Percentiles rank a stretch among this genome's conserved stretches.
Conservation (phyloP, 2,329 filamentous ascomycete species). For the Purpureocillium lavendulum region DNA sequence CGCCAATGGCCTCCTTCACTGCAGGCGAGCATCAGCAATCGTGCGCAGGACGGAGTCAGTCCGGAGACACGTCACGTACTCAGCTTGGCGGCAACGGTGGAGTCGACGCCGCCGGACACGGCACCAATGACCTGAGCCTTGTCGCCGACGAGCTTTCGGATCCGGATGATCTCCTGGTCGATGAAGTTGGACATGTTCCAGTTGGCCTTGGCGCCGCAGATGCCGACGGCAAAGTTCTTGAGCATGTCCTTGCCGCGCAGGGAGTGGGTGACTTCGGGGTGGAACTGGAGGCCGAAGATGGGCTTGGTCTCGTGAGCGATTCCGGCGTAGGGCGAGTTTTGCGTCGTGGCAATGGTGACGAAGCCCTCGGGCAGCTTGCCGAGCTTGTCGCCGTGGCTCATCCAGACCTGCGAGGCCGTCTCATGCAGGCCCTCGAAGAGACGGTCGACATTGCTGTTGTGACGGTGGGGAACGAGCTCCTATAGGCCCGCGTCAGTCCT, state of each 20-base stretch:
- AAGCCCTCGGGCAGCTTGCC: constrained; percentile 65
- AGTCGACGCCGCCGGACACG: constrained; percentile 72
- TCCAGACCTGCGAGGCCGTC: constrained; percentile 49
- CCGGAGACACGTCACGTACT: neutral
- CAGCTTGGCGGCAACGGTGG: constrained; percentile 76
- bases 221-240: constrained; percentile 74
- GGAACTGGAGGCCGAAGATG: constrained; percentile 70
- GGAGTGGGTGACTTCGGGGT: constrained; percentile 61
- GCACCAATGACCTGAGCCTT: constrained; percentile 67
- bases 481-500: neutral
- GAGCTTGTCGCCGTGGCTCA: constrained; percentile 88
- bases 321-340: constrained; percentile 70
- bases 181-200: constrained; percentile 87
- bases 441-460: constrained; percentile 56
- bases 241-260: constrained; percentile 62
- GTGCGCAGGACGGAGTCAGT: neutral
- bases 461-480: constrained; percentile 3
- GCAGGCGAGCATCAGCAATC: neutral
- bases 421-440: constrained; percentile 73
- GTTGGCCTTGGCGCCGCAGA: constrained; percentile 67
- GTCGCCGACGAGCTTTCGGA: constrained; percentile 72
- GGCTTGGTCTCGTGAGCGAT: constrained; percentile 65
- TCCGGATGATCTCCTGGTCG: constrained; percentile 70
- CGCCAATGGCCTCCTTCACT: constrained; percentile 73
- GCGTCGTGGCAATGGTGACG: constrained; percentile 62